phyloP scores from a whole-genome alignment of 768 basidiomycete genomes.

The Lentinus brumalis region DNA sequence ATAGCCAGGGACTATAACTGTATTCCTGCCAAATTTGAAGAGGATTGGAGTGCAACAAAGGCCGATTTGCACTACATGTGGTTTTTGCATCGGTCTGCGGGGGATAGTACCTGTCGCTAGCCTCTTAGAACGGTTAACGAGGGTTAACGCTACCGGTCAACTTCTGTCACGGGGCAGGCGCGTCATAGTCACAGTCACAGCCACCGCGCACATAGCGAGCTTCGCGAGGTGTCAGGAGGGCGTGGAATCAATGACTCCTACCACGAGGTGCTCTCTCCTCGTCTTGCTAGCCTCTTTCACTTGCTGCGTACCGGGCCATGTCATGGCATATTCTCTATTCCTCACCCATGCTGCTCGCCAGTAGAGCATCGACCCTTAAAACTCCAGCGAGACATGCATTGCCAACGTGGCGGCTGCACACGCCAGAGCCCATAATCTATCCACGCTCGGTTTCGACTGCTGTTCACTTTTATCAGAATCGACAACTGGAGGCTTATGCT shows the following conservation, averaged over 20 bases:
- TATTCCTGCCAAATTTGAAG: no score
- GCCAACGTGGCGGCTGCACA: neutral
- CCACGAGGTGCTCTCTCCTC: neutral
- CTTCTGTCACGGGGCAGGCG: no score
- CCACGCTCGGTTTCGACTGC: constrained; percentile 19
- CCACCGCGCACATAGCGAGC: neutral
- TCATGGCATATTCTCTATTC: constrained; percentile 11
- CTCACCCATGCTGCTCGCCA: constrained; percentile 1
- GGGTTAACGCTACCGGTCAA: no score
- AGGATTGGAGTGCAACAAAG: no score
- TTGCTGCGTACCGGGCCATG: constrained; percentile 4
- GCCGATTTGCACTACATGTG: no score
- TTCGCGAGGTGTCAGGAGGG: neutral
- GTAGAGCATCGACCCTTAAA: neutral
- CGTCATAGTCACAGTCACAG: constrained; percentile 3
- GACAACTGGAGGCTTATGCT: constrained; percentile 80
- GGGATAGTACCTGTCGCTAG: no score
- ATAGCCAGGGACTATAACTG: no score
- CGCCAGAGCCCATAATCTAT: neutral
- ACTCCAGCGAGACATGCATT: neutral
- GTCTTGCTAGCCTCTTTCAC: neutral
- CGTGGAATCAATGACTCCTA: constrained; percentile 19
- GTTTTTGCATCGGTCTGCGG: no score
- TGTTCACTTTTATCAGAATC: constrained; percentile 74
- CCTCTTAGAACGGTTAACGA: no score